Percentiles rank a stretch among this genome's conserved stretches.
Evolutionary conservation across 306 rosid species (phyloP).

Genomic region (Fragaria nilgerrensis): DNA sequence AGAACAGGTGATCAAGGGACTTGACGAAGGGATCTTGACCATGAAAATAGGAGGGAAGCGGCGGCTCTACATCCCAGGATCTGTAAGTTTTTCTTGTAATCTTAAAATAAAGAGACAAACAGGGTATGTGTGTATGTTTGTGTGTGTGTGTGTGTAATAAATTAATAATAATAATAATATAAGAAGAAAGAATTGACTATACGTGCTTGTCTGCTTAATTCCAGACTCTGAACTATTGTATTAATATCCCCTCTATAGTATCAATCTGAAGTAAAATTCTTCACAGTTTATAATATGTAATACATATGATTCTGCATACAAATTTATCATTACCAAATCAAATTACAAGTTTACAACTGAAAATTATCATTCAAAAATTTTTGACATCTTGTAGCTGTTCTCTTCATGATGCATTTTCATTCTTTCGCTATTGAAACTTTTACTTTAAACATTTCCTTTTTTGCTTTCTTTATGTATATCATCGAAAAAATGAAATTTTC

Average conservation of each 20-base stretch:
- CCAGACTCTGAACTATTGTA: neutral
- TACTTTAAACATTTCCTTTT: neutral
- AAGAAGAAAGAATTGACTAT: neutral
- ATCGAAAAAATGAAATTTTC: neutral
- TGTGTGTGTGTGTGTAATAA: too few species aligned
- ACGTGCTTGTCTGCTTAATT: neutral
- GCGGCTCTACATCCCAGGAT: slow-evolving; percentile 84
- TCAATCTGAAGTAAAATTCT: neutral
- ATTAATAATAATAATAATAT: too few species aligned
- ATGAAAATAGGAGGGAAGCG: slow-evolving; percentile 95
- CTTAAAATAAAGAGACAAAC: neutral
- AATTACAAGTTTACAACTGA: neutral
- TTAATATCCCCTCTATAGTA: neutral
- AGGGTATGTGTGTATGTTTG: too few species aligned
- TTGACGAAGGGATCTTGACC: slow-evolving; percentile 86
- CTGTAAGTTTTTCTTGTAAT: slow-evolving; percentile 54
- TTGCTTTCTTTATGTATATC: too few species aligned
- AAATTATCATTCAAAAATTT: neutral
- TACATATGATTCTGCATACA: neutral
- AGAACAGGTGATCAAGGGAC: slow-evolving; percentile 92
- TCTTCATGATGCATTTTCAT: neutral
- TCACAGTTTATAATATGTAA: neutral
- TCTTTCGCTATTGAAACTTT: neutral
- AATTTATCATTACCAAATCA: neutral
- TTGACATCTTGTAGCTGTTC: neutral